Conservation (phyloP, 345 rosid genomes). For the Lumnitzera littorea region DNA sequence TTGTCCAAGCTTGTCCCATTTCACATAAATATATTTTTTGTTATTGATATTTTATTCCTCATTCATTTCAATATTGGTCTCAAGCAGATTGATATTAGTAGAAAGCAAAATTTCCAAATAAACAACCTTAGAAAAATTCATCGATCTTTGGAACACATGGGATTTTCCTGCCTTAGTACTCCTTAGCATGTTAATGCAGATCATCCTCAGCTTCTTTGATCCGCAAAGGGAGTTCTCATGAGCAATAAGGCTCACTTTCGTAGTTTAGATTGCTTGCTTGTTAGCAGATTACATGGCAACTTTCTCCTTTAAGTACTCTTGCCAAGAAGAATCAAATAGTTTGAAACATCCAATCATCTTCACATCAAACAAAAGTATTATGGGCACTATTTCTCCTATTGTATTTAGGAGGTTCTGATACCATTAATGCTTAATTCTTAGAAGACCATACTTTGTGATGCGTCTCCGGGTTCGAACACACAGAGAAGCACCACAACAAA, state of each 20-base stretch:
- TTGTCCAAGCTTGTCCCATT: no score
- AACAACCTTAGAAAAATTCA: no score
- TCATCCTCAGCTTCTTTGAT: background rate
- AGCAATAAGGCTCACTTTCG: background rate
- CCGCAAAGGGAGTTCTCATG: background rate
- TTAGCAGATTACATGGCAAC: constrained; percentile 1
- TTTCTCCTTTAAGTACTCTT: background rate
- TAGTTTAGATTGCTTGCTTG: background rate
- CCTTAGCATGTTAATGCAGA: background rate
- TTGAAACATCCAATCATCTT: background rate
- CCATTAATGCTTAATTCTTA: constrained; percentile 6
- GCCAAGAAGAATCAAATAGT: background rate
- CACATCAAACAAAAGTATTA: background rate
- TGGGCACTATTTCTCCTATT: constrained; percentile 8
- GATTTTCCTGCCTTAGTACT: background rate
- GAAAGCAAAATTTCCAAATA: no score
- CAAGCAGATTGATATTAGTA: no score
- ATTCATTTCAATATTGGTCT: no score
- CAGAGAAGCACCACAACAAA: no score
- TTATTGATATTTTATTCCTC: no score
- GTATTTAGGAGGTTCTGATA: constrained; percentile 9
- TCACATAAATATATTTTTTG: no score
- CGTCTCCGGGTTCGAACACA: no score
- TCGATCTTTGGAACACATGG: background rate
- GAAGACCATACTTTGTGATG: constrained; percentile 7